Evolutionary conservation across 1,139 yeast species (phyloP), one percentile per base, ranked within the genome.

Genomic region (Kodamaea fungicola): DNA sequence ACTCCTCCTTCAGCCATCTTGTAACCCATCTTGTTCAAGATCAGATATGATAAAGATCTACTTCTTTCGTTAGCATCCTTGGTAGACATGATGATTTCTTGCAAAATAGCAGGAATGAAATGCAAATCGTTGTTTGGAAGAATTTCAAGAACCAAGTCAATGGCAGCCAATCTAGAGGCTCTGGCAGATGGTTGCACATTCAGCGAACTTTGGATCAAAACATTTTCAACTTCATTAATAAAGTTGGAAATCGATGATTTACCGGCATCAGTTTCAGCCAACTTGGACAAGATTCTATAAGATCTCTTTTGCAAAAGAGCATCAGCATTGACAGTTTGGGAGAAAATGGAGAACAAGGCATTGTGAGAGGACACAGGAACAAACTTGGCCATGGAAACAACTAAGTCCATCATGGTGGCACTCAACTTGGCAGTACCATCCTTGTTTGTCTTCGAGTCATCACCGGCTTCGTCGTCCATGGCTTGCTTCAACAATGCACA

Each of bases 41-140:
- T 73, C 38, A 76, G 76, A 58, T 83, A 92, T 0, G 97, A 84
- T 27, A 81, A 71, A 44, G 83, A 86, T 59, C 99, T 78, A 2
- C 97, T 81, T 64, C 88, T 85, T 61, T 90, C 97, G 57, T 92
- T 92, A 36, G 80, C 82, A 57, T 89, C 97, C 61, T 92, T 92
- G n/a, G 97, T 89, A 27, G 89, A 81, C 55, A 94, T 69, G 40
- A 92, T 90, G 16, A 90, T 81, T 64, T 92, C 98, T 40, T 96
- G 88, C 31, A 89, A 69, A 30, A 86, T 65, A 8, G 86, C 72
- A 19, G 97, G 96, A 47, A 92, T 82, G 54, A 89, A 87, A 51
- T 77, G 77, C 49, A 88, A 67, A 42, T 83, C 82, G 22, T 71
- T 59, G 3, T 64, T 47, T 21, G 96, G 92, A 30, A 88, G 61